Evolutionary conservation across 768 basidiomycete species (phyloP).

Genomic region (Trametes villosa): DNA sequence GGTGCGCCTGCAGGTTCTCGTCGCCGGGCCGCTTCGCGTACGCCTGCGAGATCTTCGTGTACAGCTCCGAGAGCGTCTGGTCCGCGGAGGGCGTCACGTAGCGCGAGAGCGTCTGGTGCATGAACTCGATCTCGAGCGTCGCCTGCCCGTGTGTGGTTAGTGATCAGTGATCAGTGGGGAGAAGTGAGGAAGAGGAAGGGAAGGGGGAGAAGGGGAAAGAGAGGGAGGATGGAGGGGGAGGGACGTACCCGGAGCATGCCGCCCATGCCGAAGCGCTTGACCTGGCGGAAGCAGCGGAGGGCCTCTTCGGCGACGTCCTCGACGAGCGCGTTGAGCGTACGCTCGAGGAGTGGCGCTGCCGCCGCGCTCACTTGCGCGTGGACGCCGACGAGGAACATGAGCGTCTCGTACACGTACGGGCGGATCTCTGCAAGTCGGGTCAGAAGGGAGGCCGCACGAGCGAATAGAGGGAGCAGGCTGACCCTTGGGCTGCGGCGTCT

Average conservation of each 20-base stretch:
- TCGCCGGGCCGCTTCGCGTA: slow-evolving; percentile 86
- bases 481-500: slow-evolving; percentile 92
- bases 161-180: background rate
- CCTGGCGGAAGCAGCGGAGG: slow-evolving; percentile 82
- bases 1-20: slow-evolving; percentile 82
- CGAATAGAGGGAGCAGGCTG: slow-evolving; percentile 27
- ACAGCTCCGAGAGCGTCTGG: slow-evolving; percentile 86
- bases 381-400: slow-evolving; percentile 87
- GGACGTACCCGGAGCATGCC: slow-evolving; percentile 91
- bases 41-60: slow-evolving; percentile 92
- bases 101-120: slow-evolving; percentile 92
- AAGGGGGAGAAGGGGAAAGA: background rate
- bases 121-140: slow-evolving; percentile 97
- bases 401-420: slow-evolving; percentile 88
- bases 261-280: slow-evolving; percentile 94
- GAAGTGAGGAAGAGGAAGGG: background rate
- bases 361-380: slow-evolving; percentile 89
- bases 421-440: slow-evolving; percentile 85
- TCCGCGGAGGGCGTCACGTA: slow-evolving; percentile 85
- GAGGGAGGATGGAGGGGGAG: background rate
- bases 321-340: slow-evolving; percentile 80
- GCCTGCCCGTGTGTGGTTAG: slow-evolving; percentile 56
- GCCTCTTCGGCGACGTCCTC: slow-evolving; percentile 85
- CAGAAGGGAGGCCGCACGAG: too few species aligned
- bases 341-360: slow-evolving; percentile 78